These are phyloP conservation scores for Hypomyces perniciosus DNA, from an alignment of 2,329 filamentous ascomycete species.

Conservation along the genomic window DNA sequence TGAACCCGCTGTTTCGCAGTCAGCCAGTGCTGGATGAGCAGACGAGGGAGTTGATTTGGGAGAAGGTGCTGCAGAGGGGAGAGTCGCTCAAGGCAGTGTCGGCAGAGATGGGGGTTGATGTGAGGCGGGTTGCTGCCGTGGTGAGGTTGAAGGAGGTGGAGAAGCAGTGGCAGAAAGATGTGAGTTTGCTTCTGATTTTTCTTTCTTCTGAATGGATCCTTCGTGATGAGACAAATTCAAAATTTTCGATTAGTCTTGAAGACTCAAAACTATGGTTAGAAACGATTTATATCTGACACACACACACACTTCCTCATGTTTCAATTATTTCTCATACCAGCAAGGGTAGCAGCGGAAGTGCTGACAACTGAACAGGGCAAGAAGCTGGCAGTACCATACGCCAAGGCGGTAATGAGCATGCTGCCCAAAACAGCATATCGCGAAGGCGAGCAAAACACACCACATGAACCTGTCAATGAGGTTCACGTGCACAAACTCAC, in stretches of 20 bases:
- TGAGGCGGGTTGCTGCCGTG: slow-evolving; percentile 78
- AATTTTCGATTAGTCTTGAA: slow-evolving; percentile 99
- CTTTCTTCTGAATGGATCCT: slow-evolving; percentile 9
- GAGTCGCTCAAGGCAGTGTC: slow-evolving; percentile 71
- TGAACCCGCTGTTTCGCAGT: slow-evolving; percentile 65
- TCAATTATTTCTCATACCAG: neutral
- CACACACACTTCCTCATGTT: slow-evolving; percentile 1
- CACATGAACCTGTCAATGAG: slow-evolving; percentile 59
- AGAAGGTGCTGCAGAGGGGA: slow-evolving; percentile 57
- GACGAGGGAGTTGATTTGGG: slow-evolving; percentile 68
- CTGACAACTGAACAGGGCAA: slow-evolving; percentile 56
- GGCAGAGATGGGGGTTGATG: slow-evolving; percentile 69
- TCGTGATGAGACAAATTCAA: slow-evolving; percentile 56
- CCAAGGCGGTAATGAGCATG: slow-evolving; percentile 71
- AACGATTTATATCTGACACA: slow-evolving; percentile 32
- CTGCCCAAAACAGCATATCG: slow-evolving; percentile 62
- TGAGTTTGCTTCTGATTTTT: slow-evolving; percentile 42
- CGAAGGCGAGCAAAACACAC: slow-evolving; percentile 40
- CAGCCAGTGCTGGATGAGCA: slow-evolving; percentile 68
- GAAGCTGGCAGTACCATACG: slow-evolving; percentile 68
- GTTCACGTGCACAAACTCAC: slow-evolving; percentile 56
- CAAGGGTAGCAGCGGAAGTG: neutral
- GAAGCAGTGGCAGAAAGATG: slow-evolving; percentile 68
- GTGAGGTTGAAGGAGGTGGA: slow-evolving; percentile 82
- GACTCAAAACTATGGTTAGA: slow-evolving; percentile 82